These are phyloP conservation scores for Climacium dendroides DNA, from an alignment of 225 moss, liverwort and hornwort species.

Conservation along the genomic window DNA sequence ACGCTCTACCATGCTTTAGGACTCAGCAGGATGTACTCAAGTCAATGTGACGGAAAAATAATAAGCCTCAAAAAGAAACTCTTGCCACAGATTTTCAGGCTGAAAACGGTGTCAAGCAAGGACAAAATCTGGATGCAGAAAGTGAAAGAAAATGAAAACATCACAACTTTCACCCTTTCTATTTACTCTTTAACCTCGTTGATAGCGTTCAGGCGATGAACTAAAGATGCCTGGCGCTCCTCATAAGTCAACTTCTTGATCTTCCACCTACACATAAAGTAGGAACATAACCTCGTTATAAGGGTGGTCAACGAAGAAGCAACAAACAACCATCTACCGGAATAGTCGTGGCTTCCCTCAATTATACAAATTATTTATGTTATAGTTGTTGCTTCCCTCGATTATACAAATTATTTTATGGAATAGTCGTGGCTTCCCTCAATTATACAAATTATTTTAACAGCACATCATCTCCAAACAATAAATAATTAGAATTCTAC, in stretches of 20 bases:
- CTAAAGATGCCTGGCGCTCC: slow-evolving; percentile 48
- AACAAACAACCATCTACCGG: neutral
- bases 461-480: neutral
- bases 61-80: neutral
- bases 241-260: slow-evolving; percentile 54
- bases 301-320: neutral
- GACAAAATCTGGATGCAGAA: neutral
- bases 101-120: neutral
- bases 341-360: no score
- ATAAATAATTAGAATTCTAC: neutral
- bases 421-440: no score
- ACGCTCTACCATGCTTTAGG: neutral
- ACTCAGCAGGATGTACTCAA: neutral
- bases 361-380: no score
- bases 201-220: slow-evolving; percentile 43
- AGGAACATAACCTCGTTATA: neutral
- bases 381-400: no score
- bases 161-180: neutral
- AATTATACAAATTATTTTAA: no score
- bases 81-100: neutral
- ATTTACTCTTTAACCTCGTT: slow-evolving; percentile 15
- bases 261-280: slow-evolving; percentile 31
- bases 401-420: no score
- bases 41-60: neutral
- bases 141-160: neutral